Evolutionary conservation across 148 eudicot genomes (phyloP), one percentile per base, ranked within the genome.

Genomic region (Rhododendron henanense): DNA sequence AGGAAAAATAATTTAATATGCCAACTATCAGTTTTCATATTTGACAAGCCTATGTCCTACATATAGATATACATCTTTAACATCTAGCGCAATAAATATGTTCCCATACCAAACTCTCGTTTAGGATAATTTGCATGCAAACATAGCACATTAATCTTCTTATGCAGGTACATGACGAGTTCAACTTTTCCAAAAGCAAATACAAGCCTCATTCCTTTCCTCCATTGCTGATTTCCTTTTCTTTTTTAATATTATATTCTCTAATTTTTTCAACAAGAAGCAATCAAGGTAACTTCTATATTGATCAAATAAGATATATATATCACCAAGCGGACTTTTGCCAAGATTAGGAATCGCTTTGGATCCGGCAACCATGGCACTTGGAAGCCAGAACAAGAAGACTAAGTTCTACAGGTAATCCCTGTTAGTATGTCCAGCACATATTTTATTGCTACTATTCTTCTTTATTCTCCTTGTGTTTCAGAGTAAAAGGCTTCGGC

Each of bases 191-290:
- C 23, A 37, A 75, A 33, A 35, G 76, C 37, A 15, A 75, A 33
- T 37, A 75, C 78, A 75, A 74, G 23, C 78, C 23, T 74, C 44
- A 74, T 31, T 74, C 78, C 78, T 74, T 31, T 74, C 78, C 78
- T 74, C 1, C 37, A 74, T 74, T 15, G 19, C 59, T 55, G 3
- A 21, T 55, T 55, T 55, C 59, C 59, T 53, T 53, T 15, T 15
- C 4, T 53, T 53, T 53, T 53, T 14, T 9, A 9, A 9, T 47
- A 47, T 47, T 47, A 47, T 8, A 47, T 8, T n/a, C 35, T 25
- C 74, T n/a, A n/a, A 65, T 1, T 65, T 65, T 65, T 65, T 69
- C 74, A 69, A 69, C 33, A 10, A 69, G 74, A 69, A 69, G 2
- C 33, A 69, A 2, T 25, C 67, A 61, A 61, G 67, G 25, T 69